phyloP scores from a whole-genome alignment of 257 asterid species.

The Solanum commersonii region DNA sequence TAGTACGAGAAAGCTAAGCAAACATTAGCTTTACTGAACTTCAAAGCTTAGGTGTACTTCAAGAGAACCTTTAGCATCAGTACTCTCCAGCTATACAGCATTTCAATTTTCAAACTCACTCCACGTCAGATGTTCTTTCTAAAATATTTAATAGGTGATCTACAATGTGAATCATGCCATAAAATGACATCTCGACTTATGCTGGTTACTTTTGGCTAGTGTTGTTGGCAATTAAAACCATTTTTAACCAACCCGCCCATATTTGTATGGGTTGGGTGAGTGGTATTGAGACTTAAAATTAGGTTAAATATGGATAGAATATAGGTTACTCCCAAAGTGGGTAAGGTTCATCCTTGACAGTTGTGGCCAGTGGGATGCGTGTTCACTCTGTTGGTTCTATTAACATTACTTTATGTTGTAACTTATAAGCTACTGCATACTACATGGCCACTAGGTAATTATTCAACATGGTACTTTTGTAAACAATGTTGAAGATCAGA shows the following conservation, averaged over 20 bases:
- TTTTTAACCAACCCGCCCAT: background rate
- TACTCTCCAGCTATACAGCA: background rate
- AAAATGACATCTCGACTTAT: background rate
- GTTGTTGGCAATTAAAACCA: background rate
- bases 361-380: background rate
- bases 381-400: background rate
- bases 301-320: background rate
- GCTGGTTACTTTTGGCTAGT: background rate
- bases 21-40: background rate
- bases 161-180: background rate
- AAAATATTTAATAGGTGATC: background rate
- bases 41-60: background rate
- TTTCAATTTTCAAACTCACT: background rate
- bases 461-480: background rate
- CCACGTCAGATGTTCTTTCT: background rate
- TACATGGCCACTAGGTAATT: background rate
- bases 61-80: background rate
- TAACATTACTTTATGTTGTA: background rate
- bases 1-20: background rate
- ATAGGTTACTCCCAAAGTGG: background rate
- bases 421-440: background rate
- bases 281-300: background rate
- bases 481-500: background rate
- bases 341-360: background rate
- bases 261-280: background rate